phyloP scores from a whole-genome alignment of 2,329 filamentous ascomycete species.

The Pseudogymnoascus sp. region DNA sequence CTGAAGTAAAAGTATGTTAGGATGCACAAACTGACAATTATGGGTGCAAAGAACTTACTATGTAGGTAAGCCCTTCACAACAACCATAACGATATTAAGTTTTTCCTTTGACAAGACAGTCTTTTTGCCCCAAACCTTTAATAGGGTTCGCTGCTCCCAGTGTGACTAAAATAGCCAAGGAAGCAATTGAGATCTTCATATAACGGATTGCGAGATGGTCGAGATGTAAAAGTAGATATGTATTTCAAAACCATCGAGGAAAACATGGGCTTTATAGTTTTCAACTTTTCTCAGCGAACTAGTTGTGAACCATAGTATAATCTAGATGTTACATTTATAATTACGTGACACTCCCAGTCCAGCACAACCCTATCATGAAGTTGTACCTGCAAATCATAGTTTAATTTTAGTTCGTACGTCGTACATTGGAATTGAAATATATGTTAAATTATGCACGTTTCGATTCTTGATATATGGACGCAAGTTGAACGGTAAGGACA shows the following conservation, averaged over 20 bases:
- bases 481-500: too few relatives aligned
- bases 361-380: too few relatives aligned
- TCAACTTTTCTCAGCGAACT: neutral
- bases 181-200: neutral
- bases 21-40: too few relatives aligned
- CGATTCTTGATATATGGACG: neutral
- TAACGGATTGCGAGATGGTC: neutral
- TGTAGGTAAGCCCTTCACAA: too few relatives aligned
- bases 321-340: neutral
- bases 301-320: neutral
- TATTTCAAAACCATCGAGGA: neutral
- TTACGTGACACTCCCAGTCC: neutral
- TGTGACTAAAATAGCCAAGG: neutral
- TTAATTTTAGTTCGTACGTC: too few relatives aligned
- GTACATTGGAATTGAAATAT: too few relatives aligned
- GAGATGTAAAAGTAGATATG: neutral
- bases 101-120: too few relatives aligned
- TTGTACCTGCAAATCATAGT: too few relatives aligned
- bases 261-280: neutral
- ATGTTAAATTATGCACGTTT: too few relatives aligned
- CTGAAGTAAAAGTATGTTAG: too few relatives aligned
- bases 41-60: too few relatives aligned
- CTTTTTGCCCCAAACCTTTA: neutral
- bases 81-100: too few relatives aligned
- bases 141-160: neutral